phyloP scores from a whole-genome alignment of 2,329 filamentous ascomycete species.

The Pseudogymnoascus pannorum region DNA sequence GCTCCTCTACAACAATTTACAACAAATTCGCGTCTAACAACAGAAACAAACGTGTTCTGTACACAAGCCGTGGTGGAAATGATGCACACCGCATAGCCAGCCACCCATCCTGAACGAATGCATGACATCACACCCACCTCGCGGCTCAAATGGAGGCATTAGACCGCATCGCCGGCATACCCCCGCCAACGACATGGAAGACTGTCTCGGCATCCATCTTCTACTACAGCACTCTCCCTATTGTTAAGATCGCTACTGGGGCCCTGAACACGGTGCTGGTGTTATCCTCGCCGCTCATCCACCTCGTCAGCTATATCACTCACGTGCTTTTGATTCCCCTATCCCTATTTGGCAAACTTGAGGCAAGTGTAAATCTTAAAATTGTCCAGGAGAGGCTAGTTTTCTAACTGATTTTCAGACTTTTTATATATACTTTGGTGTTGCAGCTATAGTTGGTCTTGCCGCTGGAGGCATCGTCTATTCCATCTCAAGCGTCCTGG shows the following conservation, averaged over 20 bases:
- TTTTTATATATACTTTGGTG: slow-evolving; percentile 47
- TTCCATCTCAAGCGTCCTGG: slow-evolving; percentile 47
- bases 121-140: background rate
- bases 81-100: background rate
- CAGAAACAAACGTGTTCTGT: background rate
- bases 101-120: background rate
- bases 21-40: background rate
- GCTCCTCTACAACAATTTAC: background rate
- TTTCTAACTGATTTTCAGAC: slow-evolving; percentile 28
- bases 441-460: slow-evolving; percentile 61
- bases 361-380: slow-evolving; percentile 45
- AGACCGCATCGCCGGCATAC: slow-evolving; percentile 15
- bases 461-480: slow-evolving; percentile 53
- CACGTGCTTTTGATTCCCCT: slow-evolving; percentile 41
- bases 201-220: slow-evolving; percentile 23
- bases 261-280: slow-evolving; percentile 16
- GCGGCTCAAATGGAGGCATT: slow-evolving; percentile 16
- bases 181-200: slow-evolving; percentile 28
- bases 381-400: background rate
- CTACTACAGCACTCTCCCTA: slow-evolving; percentile 32
- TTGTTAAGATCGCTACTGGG: slow-evolving; percentile 33
- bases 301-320: slow-evolving; percentile 37
- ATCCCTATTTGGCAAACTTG: slow-evolving; percentile 43
- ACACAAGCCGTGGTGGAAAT: background rate
- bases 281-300: slow-evolving; percentile 36